Conservation (phyloP, 257 asterid species). For the Marsdenia floribunda region DNA sequence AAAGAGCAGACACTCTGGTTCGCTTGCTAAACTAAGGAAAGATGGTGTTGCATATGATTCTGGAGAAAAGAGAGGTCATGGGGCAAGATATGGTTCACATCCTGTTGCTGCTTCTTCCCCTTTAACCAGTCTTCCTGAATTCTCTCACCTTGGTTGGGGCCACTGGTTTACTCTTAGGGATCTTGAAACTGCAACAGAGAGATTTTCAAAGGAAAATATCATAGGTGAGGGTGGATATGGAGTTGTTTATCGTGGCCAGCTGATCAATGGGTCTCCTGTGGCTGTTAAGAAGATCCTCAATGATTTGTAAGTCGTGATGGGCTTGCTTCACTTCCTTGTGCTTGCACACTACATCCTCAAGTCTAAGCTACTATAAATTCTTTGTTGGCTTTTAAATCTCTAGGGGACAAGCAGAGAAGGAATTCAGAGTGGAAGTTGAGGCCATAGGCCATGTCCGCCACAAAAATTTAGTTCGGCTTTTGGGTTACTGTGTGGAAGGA, state of each 20-base stretch:
- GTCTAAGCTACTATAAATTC: neutral
- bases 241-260: slow-evolving; percentile 60
- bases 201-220: slow-evolving; percentile 54
- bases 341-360: neutral
- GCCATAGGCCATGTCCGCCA: slow-evolving; percentile 92
- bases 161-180: slow-evolving; percentile 92
- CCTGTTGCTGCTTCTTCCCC: slow-evolving; percentile 40
- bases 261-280: slow-evolving; percentile 60
- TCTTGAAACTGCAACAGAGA: slow-evolving; percentile 56
- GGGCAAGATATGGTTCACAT: slow-evolving; percentile 22
- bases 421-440: slow-evolving; percentile 84
- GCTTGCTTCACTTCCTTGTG: neutral
- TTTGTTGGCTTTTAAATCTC: slow-evolving; percentile 7
- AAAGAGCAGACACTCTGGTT: slow-evolving; percentile 31
- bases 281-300: slow-evolving; percentile 86
- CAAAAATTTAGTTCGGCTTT: slow-evolving; percentile 75
- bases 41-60: slow-evolving; percentile 30
- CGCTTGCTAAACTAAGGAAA: slow-evolving; percentile 29
- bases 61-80: slow-evolving; percentile 27
- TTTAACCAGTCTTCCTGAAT: slow-evolving; percentile 64
- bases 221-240: slow-evolving; percentile 98
- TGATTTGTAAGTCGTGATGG: slow-evolving; percentile 52
- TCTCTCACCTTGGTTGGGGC: slow-evolving; percentile 93
- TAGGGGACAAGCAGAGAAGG: slow-evolving; percentile 94
- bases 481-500: slow-evolving; percentile 90